Base-by-base conservation (phyloP, 2,329 filamentous ascomycete species). In the Lasiodiplodia theobromae region DNA sequence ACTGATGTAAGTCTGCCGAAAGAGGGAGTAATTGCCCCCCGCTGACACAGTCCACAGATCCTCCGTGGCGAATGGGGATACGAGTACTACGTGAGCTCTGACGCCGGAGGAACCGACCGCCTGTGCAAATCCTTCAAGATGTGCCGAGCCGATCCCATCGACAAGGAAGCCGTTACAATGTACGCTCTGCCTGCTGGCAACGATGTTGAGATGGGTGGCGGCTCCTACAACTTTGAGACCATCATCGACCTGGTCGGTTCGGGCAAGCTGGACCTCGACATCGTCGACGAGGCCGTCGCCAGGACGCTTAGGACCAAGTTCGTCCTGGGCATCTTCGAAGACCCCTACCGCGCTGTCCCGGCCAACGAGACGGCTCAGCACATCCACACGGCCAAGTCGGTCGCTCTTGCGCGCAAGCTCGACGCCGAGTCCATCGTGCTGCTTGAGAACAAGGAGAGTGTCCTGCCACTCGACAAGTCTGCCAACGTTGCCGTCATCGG, bases 201-300 rank as follows among this genome's bases (percentile, higher is more conserved):
- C 62, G 91, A 93, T 72, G 85, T 91, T 14, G 91, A 93, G 74
- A 93, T 93, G 91, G 91, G 91, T 14, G 91, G 91, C 49, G 91
- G 91, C 23, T 90, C 88, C 23, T 93, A 87, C 81, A 92, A 89
- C 75, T 92, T 88, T 74, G 84, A 88, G 71, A 86, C 84, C 44
- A 92, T 93, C 64, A 89, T 90, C 6, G 82, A 86, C 34, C 83
- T 93, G 60, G 83, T 93, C 18, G 79, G 87, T 66, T 83, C 85
- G 1, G 89, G 89, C 0, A 88, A 86, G 68, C 79, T 93, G 1
- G 83, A 87, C 52, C 82, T 88, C 34, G 79, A 84, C 6, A 74
- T 86, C 31, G 87, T 93, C n/a, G 84, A 93, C 76, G 85, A 82
- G 10, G 91, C 91, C 4, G 91, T 93, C 2, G 83, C 87, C 4